phyloP scores from a whole-genome alignment of 345 rosid species.

The Pistacia vera region DNA sequence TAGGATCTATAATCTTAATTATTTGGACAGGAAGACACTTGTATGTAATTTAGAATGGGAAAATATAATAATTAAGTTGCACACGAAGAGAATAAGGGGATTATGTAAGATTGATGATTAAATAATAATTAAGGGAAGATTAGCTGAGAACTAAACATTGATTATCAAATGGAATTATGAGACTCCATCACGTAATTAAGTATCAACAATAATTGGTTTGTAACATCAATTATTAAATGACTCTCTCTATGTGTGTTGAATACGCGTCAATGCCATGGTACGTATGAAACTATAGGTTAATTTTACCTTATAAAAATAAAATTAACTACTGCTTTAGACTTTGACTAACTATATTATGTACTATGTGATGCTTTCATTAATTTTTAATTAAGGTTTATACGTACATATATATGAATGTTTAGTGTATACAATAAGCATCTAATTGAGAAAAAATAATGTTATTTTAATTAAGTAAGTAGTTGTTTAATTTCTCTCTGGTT shows the following conservation, averaged over 20 bases:
- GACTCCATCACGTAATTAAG: not conserved
- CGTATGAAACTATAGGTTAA: not conserved
- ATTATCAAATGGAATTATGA: not conserved
- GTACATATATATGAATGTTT: no score
- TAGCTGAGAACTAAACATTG: not conserved
- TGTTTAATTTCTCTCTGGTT: not conserved
- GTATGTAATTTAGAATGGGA: no score
- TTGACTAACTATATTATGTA: not conserved
- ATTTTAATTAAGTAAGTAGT: no score
- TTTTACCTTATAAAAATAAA: not conserved
- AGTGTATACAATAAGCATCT: no score
- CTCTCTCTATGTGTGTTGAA: not conserved
- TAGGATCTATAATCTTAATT: no score
- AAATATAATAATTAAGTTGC: not conserved
- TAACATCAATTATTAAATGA: not conserved
- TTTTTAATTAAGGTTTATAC: no score
- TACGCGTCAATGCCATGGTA: not conserved
- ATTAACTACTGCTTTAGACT: conserved; percentile 13
- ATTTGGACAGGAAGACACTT: no score
- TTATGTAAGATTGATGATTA: not conserved
- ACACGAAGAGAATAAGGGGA: not conserved
- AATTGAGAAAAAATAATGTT: no score
- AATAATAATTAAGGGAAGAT: not conserved
- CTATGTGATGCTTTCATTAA: no score
- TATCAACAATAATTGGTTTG: not conserved